A percentile compares a stretch with the other conserved stretches of the same genome.
Evolutionary conservation across 495 filamentous ascomycete genomes (phyloP).

Genomic region (Talaromyces liani): DNA sequence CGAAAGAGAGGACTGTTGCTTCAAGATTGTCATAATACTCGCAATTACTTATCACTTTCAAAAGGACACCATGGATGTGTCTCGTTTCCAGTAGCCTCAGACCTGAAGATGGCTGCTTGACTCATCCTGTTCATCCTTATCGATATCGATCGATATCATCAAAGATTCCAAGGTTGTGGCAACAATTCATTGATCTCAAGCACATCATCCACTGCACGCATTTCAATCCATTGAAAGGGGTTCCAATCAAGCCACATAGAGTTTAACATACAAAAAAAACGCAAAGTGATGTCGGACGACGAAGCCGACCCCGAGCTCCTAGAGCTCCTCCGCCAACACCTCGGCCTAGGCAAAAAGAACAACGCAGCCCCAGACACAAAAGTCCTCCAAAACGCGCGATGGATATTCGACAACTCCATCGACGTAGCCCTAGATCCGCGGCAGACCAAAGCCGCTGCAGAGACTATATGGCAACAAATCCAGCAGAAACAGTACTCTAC

Average conservation of each 20-base stretch:
- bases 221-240: too few relatives aligned
- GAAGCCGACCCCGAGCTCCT: slow-evolving; percentile 85
- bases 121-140: slow-evolving; percentile 1
- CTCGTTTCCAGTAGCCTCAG: neutral
- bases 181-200: neutral
- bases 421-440: slow-evolving; percentile 80
- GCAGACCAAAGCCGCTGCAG: slow-evolving; percentile 72
- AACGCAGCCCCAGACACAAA: slow-evolving; percentile 60
- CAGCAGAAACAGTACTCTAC: slow-evolving; percentile 76
- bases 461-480: slow-evolving; percentile 71
- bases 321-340: slow-evolving; percentile 74
- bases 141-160: neutral
- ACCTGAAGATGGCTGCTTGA: neutral
- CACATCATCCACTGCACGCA: neutral
- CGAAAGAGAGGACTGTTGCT: neutral
- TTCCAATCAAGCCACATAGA: too few relatives aligned
- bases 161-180: neutral
- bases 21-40: neutral
- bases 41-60: neutral
- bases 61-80: neutral
- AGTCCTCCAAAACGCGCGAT: slow-evolving; percentile 75
- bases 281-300: slow-evolving; percentile 68
- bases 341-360: slow-evolving; percentile 50
- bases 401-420: slow-evolving; percentile 85
- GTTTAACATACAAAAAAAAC: neutral